phyloP scores from a whole-genome alignment of 768 basidiomycete species.

The Boletus rufocinnamomeus region DNA sequence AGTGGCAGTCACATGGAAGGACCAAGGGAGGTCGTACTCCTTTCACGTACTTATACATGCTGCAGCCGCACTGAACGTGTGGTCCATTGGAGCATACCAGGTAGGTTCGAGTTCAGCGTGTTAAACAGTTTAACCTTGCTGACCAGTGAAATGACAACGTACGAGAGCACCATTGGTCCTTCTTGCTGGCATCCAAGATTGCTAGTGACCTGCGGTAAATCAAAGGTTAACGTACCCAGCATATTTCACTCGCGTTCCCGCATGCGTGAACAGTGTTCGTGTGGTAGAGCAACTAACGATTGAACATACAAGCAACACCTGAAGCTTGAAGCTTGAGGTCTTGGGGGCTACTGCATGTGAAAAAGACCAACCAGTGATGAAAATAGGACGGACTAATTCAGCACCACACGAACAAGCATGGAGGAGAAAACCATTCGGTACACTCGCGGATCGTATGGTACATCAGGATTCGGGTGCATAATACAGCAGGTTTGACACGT shows the following conservation, averaged over 20 bases:
- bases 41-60: too few species aligned
- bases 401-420: not conserved
- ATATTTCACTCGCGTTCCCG: not conserved
- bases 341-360: not conserved
- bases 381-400: not conserved
- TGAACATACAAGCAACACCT: not conserved
- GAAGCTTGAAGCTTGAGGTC: not conserved
- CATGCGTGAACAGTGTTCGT: not conserved
- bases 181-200: not conserved
- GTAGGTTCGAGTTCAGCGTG: not conserved
- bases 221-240: not conserved
- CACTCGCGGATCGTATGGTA: conserved; percentile 7
- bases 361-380: not conserved
- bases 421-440: not conserved
- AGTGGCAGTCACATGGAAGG: not conserved
- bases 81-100: not conserved
- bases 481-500: conserved; percentile 17
- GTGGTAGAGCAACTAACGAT: too few species aligned
- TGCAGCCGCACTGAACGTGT: not conserved
- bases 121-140: not conserved
- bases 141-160: not conserved
- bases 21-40: not conserved
- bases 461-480: conserved; percentile 9
- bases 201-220: not conserved
- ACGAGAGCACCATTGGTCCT: not conserved